Conservation (phyloP, 2,329 filamentous ascomycete genomes). For the Leptographium lundbergii region DNA sequence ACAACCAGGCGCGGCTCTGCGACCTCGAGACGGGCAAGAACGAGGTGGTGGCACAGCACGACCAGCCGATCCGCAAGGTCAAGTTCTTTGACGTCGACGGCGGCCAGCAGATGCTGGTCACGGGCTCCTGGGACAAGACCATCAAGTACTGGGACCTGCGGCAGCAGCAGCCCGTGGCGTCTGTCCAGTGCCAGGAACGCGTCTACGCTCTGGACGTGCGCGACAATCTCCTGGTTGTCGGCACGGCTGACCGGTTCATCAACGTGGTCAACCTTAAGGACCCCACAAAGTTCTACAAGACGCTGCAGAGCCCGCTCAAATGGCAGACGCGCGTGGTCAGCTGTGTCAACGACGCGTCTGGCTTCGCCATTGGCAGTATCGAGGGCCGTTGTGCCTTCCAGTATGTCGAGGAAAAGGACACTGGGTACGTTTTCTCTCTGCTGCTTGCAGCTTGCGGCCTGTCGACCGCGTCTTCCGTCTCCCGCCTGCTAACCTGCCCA, state of each 20-base stretch:
- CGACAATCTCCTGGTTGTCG: constrained; percentile 78
- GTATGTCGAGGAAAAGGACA: constrained; percentile 93
- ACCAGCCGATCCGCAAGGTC: constrained; percentile 67
- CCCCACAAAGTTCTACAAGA: constrained; percentile 89
- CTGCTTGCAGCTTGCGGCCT: background rate
- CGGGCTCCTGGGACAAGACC: constrained; percentile 85
- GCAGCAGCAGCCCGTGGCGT: constrained; percentile 49
- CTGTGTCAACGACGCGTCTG: constrained; percentile 84
- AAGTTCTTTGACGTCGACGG: constrained; percentile 64
- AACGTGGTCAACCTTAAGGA: constrained; percentile 86
- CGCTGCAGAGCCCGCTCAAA: constrained; percentile 87
- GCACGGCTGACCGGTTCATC: constrained; percentile 91
- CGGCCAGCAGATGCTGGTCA: constrained; percentile 71
- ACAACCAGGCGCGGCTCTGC: constrained; percentile 81
- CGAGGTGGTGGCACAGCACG: constrained; percentile 70
- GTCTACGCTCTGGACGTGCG: constrained; percentile 88
- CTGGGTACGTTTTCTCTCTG: constrained; percentile 35
- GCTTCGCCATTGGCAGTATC: constrained; percentile 91
- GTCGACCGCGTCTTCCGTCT: background rate
- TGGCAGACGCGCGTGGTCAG: constrained; percentile 95
- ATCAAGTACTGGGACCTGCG: constrained; percentile 83
- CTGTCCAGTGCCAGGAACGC: constrained; percentile 58
- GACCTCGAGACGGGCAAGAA: constrained; percentile 60
- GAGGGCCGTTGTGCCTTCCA: constrained; percentile 97
- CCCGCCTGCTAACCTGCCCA: constrained; percentile 18